A percentile compares a stretch with the other conserved stretches of the same genome.
phyloP scores from a whole-genome alignment of 768 basidiomycete species.

The Xerocomus brunneocitrinus region DNA sequence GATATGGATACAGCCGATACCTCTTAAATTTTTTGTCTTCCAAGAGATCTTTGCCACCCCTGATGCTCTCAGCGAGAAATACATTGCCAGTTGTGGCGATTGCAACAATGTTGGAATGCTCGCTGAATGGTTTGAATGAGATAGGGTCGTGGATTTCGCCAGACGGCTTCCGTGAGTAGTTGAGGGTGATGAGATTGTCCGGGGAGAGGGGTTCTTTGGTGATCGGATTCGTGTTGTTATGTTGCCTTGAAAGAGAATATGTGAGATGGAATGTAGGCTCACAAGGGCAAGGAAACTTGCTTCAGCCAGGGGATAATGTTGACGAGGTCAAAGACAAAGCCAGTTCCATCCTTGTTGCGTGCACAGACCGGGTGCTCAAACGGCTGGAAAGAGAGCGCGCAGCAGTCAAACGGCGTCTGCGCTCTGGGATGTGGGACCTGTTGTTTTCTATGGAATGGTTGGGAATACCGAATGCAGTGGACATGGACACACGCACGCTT shows the following conservation, averaged over 20 bases:
- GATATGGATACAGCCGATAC: constrained; percentile 33
- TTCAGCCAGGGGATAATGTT: constrained; percentile 96
- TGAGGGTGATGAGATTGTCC: constrained; percentile 69
- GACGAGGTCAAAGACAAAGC: constrained; percentile 80
- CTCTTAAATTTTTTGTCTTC: constrained; percentile 82
- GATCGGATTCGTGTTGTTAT: constrained; percentile 74
- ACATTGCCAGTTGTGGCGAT: constrained; percentile 90
- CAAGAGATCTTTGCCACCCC: constrained; percentile 81
- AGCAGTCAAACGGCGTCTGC: constrained; percentile 84
- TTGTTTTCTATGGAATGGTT: constrained; percentile 46
- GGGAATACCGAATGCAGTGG: constrained; percentile 2
- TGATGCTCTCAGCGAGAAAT: constrained; percentile 86
- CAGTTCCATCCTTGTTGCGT: constrained; percentile 74
- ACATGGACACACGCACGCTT: constrained; percentile 43
- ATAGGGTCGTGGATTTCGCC: constrained; percentile 94
- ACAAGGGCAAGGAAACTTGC: constrained; percentile 39
- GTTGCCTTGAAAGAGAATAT: constrained; percentile 49
- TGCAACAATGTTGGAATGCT: constrained; percentile 93
- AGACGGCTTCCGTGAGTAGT: constrained; percentile 79
- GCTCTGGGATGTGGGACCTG: constrained; percentile 62
- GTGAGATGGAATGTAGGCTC: constrained; percentile 8
- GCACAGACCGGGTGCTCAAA: constrained; percentile 88
- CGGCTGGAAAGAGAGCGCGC: constrained; percentile 85
- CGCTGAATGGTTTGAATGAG: constrained; percentile 94
- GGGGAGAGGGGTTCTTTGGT: constrained; percentile 70